Base-by-base conservation (phyloP, 148 eudicot species). In the Talinum fruticosum region DNA sequence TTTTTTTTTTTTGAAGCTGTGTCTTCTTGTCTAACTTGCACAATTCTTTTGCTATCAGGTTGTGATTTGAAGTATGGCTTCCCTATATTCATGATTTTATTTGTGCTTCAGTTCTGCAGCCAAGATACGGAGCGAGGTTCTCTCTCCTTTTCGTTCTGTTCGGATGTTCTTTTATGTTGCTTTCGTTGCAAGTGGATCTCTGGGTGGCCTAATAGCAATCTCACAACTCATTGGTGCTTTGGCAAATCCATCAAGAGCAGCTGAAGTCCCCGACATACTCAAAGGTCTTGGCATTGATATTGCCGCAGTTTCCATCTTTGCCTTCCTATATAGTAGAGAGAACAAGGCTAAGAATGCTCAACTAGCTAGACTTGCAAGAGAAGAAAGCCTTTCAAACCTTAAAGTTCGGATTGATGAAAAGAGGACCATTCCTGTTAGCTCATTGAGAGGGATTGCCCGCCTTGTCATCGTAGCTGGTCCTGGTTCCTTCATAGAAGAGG, bases 151-250 rank as follows among this genome's bases (percentile, higher is more conserved):
- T 77, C 97, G 99, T 54, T 85, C 99, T 2, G 85, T 95, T 66
- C 89, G 99, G 57, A 95, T 95, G 99, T 95, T 95, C 87, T 95
- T 95, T 82, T 95, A 93, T 82, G 87, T 93, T 69, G 97, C 99
- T 74, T 95, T 95, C 82, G 88, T 95, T 28, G 99, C 97, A 47
- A 93, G 97, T 77, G 97, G 81, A 73, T 76, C 87, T 45, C 81
- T 95, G 69, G 99, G 99, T 82, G 91, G 92, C 80, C 76, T 95
- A 24, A 93, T 95, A 64, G 96, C 99, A 65, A 29, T 76, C 47
- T 64, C 92, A 35, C 96, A 82, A 66, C 79, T 93, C 26, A 86
- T 90, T 45, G 91, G 84, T 53, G 99, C 99, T 45, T 83, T 93
- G 34, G 68, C 90, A 28, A 93, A 89, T 79, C 86, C 99, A 44